A percentile compares a stretch with the other conserved stretches of the same genome.
These are phyloP conservation scores for Epichloe sibirici DNA, from an alignment of 2,329 filamentous ascomycete species.

Conservation along the genomic window DNA sequence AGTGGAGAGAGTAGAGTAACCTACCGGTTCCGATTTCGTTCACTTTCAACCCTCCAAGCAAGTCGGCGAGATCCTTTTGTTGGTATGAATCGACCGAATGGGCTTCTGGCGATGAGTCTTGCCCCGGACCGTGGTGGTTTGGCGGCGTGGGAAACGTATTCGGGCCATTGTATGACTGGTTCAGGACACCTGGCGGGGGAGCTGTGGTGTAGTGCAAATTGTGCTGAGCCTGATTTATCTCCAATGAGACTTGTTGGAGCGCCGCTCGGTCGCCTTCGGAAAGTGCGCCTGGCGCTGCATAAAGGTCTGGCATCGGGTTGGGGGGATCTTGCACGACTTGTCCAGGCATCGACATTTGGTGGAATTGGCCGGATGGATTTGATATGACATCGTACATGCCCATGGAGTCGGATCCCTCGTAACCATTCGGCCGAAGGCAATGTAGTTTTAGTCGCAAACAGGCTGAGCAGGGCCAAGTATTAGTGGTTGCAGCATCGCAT, in stretches of 20 bases:
- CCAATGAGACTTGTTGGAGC: conserved; percentile 37
- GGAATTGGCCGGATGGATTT: conserved; percentile 22
- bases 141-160: conserved; percentile 43
- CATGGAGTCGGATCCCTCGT: conserved; percentile 34
- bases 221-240: conserved; percentile 31
- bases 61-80: conserved; percentile 62
- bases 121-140: conserved; percentile 18
- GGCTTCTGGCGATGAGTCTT: conserved; percentile 31
- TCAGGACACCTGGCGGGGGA: conserved; percentile 35
- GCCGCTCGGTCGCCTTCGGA: conserved; percentile 28
- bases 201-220: conserved; percentile 43
- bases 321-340: conserved; percentile 25
- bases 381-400: conserved; percentile 22
- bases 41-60: conserved; percentile 77
- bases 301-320: conserved; percentile 32
- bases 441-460: conserved; percentile 86
- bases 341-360: conserved; percentile 41
- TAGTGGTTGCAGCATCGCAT: conserved; percentile 92
- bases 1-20: conserved; percentile 12
- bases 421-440: conserved; percentile 79
- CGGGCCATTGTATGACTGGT: conserved; percentile 36
- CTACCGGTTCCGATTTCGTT: conserved; percentile 76
- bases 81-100: conserved; percentile 53
- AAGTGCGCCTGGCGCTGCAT: conserved; percentile 38
- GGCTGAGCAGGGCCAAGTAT: conserved; percentile 93